Conservation (phyloP, 306 rosid species). For the Vachellia pachyceras region DNA sequence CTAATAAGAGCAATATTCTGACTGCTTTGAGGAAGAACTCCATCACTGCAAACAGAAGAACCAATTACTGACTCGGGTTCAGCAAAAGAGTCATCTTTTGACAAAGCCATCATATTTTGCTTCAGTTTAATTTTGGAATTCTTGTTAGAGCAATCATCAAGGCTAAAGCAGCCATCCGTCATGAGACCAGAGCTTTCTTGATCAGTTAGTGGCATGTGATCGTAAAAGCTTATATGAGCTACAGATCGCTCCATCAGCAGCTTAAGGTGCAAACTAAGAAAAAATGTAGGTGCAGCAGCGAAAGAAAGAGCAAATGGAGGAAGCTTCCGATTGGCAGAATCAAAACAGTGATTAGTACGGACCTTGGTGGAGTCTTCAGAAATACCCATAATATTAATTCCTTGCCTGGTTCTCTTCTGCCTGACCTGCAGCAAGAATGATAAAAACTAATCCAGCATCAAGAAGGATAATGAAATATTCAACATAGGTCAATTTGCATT, state of each 20-base stretch:
- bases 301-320: conserved; percentile 67
- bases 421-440: conserved; percentile 47
- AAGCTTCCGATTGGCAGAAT: conserved; percentile 51
- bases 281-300: conserved; percentile 70
- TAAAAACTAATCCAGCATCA: conserved; percentile 26
- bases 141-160: conserved; percentile 38
- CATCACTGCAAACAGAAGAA: conserved; percentile 42
- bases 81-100: conserved; percentile 34
- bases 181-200: conserved; percentile 45
- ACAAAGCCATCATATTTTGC: conserved; percentile 41
- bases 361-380: conserved; percentile 50
- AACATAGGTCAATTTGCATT: background rate
- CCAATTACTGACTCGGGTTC: conserved; percentile 33
- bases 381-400: conserved; percentile 53
- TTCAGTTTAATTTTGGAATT: conserved; percentile 30
- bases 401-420: conserved; percentile 54
- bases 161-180: conserved; percentile 41
- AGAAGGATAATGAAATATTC: background rate
- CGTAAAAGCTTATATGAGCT: conserved; percentile 53
- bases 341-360: conserved; percentile 39
- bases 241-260: conserved; percentile 66
- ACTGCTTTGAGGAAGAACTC: conserved; percentile 35
- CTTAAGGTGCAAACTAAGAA: conserved; percentile 73
- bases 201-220: conserved; percentile 43
- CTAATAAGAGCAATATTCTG: conserved; percentile 36